Conservation (phyloP, 1,284 basidiomycete genomes). For the Rhodotorula glutinis region DNA sequence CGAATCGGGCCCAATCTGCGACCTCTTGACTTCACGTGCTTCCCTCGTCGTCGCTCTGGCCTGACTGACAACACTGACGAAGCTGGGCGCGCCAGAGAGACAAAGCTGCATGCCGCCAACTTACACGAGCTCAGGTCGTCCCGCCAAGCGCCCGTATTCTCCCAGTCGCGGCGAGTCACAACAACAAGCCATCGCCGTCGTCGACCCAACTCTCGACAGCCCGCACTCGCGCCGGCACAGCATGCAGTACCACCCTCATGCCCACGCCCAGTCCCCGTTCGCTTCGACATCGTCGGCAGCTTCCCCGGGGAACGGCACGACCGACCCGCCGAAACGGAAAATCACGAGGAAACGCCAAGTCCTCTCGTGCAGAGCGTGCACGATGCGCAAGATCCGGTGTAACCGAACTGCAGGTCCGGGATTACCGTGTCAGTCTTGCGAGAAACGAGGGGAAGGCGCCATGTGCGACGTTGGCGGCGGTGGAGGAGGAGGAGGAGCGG, state of each 20-base stretch:
- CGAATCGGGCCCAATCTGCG: too few species aligned
- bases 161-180: not conserved
- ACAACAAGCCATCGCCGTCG: not conserved
- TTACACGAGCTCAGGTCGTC: not conserved
- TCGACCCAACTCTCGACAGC: not conserved
- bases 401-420: constrained; percentile 14
- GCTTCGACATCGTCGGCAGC: not conserved
- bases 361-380: constrained; percentile 7
- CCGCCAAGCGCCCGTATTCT: not conserved
- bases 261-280: not conserved
- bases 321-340: not conserved
- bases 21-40: too few species aligned
- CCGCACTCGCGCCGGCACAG: not conserved
- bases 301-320: not conserved
- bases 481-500: not conserved
- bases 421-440: constrained; percentile 19
- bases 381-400: constrained; percentile 23
- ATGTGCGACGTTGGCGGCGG: constrained; percentile 13
- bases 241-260: too few species aligned
- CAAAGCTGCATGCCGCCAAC: too few species aligned
- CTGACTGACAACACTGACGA: too few species aligned
- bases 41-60: too few species aligned
- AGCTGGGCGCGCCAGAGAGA: too few species aligned
- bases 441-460: constrained; percentile 21
- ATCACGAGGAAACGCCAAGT: constrained; percentile 5